Evolutionary conservation across 495 filamentous ascomycete species (phyloP).

Genomic region (Aspergillus olivimuriae): DNA sequence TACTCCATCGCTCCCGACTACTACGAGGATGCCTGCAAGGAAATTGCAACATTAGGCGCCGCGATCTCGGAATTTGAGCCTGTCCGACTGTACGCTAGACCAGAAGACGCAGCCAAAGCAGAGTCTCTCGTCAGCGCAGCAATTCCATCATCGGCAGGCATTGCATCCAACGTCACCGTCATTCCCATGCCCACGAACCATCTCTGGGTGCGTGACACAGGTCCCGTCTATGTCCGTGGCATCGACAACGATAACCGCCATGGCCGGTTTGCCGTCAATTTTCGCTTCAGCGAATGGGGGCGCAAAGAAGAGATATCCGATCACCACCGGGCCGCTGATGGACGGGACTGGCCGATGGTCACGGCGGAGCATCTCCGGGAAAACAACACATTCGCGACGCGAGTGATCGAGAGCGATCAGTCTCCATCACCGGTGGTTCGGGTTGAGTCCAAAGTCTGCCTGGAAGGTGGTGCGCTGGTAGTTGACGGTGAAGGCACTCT

Average conservation of each 20-base stretch:
- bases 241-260: conserved; percentile 3
- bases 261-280: conserved; percentile 23
- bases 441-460: conserved; percentile 14
- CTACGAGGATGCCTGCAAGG: conserved; percentile 16
- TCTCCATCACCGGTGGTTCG: conserved; percentile 6
- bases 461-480: conserved; percentile 30
- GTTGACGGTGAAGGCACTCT: conserved; percentile 32
- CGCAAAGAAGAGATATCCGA: conserved; percentile 8
- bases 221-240: conserved; percentile 27
- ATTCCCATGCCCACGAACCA: conserved; percentile 24
- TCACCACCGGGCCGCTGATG: conserved; percentile 9
- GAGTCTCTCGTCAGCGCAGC: conserved; percentile 12
- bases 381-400: conserved; percentile 22
- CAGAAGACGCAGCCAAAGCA: conserved; percentile 18
- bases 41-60: conserved; percentile 24
- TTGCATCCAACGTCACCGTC: conserved; percentile 3
- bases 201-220: conserved; percentile 32
- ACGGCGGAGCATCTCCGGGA: conserved; percentile 7
- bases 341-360: conserved; percentile 18
- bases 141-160: not conserved
- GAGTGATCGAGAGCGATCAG: conserved; percentile 12
- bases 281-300: conserved; percentile 32
- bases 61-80: conserved; percentile 30
- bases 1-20: conserved; percentile 20
- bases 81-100: conserved; percentile 25